phyloP scores from a whole-genome alignment of 2,329 filamentous ascomycete genomes.

The Blastomyces gilchristii region DNA sequence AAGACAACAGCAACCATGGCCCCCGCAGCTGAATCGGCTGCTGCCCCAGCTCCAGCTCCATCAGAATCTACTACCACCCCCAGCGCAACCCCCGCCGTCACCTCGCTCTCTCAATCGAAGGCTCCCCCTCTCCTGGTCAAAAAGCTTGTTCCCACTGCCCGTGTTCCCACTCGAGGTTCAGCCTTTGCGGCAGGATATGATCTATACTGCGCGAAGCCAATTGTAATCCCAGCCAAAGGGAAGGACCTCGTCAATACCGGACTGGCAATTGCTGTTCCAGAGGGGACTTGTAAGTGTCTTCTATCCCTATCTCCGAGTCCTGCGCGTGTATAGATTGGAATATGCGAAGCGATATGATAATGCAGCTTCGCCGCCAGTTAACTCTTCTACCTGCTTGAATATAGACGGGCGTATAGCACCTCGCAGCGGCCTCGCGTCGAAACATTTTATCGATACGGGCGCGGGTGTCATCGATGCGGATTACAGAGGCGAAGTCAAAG shows the following conservation, averaged over 20 bases:
- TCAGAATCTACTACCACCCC: conserved; percentile 5
- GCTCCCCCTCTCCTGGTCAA: conserved; percentile 68
- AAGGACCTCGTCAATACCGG: conserved; percentile 85
- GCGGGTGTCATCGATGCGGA: conserved; percentile 97
- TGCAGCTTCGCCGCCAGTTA: neutral
- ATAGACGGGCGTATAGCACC: conserved; percentile 81
- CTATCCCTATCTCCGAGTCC: neutral
- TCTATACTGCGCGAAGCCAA: conserved; percentile 66
- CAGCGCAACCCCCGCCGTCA: conserved; percentile 21
- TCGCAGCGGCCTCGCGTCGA: conserved; percentile 79
- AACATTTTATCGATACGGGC: conserved; percentile 92
- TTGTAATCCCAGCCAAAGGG: conserved; percentile 67
- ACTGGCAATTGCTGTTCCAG: conserved; percentile 80
- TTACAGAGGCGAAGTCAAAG: conserved; percentile 88
- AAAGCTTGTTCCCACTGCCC: conserved; percentile 71
- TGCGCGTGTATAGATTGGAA: neutral
- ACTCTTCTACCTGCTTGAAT: neutral
- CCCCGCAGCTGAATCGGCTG: conserved; percentile 13
- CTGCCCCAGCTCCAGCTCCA: conserved; percentile 19
- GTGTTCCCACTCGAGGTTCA: conserved; percentile 76
- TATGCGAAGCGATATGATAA: neutral
- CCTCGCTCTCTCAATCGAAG: conserved; percentile 31
- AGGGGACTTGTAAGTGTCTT: conserved; percentile 64
- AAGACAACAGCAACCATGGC: conserved; percentile 42
- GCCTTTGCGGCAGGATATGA: conserved; percentile 90